A percentile compares a stretch with the other conserved stretches of the same genome.
Evolutionary conservation across 2,329 filamentous ascomycete genomes (phyloP).

Genomic region (Phyllachora maydis): DNA sequence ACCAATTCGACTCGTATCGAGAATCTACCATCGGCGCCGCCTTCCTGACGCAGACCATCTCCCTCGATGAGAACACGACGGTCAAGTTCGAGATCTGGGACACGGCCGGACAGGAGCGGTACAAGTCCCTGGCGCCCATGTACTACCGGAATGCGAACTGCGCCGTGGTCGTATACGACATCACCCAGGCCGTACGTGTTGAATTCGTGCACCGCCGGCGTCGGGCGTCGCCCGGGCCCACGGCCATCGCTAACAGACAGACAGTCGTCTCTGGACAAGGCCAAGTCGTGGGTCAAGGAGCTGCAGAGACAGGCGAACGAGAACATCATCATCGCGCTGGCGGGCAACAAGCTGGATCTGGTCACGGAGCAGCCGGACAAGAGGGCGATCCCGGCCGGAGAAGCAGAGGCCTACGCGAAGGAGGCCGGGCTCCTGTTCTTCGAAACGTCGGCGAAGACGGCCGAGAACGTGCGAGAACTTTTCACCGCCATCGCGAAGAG

Average conservation of each 20-base stretch:
- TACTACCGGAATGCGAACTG: constrained; percentile 99
- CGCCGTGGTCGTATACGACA: constrained; percentile 97
- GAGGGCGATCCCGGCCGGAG: constrained; percentile 70
- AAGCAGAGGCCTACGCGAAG: constrained; percentile 86
- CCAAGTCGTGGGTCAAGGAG: constrained; percentile 98
- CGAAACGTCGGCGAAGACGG: constrained; percentile 94
- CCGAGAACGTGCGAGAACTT: constrained; percentile 85
- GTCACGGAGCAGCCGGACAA: constrained; percentile 91
- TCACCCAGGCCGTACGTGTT: constrained; percentile 79
- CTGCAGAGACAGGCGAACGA: constrained; percentile 97
- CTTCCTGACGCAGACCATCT: constrained; percentile 97
- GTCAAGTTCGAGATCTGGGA: constrained; percentile 99
- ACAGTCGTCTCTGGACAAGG: constrained; percentile 92
- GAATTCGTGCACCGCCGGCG: too few relatives aligned
- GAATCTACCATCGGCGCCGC: constrained; percentile 97
- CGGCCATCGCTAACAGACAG: constrained; percentile 7
- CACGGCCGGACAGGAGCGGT: constrained; percentile 93
- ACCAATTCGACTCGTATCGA: constrained; percentile 95
- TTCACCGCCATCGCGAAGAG: constrained; percentile 98
- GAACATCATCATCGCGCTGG: constrained; percentile 96
- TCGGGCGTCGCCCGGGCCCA: constrained; percentile 1
- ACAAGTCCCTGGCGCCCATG: constrained; percentile 98
- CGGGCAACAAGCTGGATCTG: constrained; percentile 93
- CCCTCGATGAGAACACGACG: constrained; percentile 91
- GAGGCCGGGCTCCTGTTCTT: constrained; percentile 94